Evolutionary conservation across 2,329 filamentous ascomycete genomes (phyloP).

Genomic region (Thelonectria rubi): DNA sequence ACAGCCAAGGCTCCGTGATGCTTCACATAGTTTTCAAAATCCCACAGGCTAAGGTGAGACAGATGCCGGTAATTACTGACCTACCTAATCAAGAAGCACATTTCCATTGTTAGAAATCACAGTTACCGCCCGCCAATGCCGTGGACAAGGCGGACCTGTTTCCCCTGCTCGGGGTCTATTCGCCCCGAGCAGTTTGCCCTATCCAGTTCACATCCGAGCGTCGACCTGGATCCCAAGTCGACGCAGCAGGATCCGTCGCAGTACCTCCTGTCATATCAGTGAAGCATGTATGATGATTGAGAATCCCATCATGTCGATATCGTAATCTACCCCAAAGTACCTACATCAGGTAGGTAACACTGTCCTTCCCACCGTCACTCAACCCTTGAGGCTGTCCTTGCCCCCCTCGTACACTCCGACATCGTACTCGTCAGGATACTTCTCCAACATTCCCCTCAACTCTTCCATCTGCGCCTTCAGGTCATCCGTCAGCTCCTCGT

Average conservation of each 20-base stretch:
- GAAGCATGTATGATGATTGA: neutral
- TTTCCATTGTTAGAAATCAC: neutral
- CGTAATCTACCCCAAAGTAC: neutral
- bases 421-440: conserved; percentile 94
- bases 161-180: neutral
- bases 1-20: no score
- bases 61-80: neutral
- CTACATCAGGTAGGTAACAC: neutral
- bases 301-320: neutral
- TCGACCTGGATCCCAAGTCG: conserved; percentile 10
- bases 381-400: conserved; percentile 64
- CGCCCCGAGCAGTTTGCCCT: neutral
- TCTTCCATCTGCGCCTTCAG: conserved; percentile 75
- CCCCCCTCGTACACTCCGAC: conserved; percentile 79
- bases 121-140: neutral
- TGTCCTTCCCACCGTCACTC: neutral
- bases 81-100: neutral
- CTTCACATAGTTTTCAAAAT: neutral
- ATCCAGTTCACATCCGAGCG: conserved; percentile 11
- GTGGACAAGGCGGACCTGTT: neutral
- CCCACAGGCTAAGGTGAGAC: neutral
- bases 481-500: conserved; percentile 86
- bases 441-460: conserved; percentile 79
- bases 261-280: neutral
- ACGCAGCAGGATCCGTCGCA: conserved; percentile 2